These are phyloP conservation scores for Xylaria sp. DNA, from an alignment of 2,329 filamentous ascomycete genomes.

Conservation along the genomic window DNA sequence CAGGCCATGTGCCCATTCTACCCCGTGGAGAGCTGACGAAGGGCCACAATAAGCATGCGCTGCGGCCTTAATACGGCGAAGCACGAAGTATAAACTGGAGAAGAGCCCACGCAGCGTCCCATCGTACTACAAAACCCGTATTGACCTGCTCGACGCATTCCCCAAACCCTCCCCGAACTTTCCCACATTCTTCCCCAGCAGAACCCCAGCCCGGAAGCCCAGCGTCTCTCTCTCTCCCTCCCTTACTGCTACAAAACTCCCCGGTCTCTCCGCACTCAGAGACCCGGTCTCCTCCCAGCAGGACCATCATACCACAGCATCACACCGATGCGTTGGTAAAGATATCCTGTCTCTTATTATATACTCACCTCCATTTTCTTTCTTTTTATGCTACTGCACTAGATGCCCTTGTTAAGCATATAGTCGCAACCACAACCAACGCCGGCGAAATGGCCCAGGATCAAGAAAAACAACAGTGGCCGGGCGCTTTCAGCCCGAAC, in stretches of 20 bases:
- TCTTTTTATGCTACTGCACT: neutral
- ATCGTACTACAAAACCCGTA: neutral
- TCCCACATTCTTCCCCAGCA: neutral
- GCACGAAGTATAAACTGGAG: neutral
- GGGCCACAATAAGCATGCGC: neutral
- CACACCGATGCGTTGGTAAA: neutral
- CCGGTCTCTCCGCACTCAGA: neutral
- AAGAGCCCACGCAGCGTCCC: neutral
- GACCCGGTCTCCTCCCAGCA: neutral
- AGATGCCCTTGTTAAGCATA: neutral
- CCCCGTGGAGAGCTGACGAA: conserved; percentile 1
- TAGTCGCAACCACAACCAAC: neutral
- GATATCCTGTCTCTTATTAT: neutral
- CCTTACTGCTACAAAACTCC: too few species aligned
- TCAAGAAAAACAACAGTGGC: neutral
- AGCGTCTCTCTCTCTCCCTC: too few species aligned
- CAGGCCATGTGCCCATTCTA: neutral
- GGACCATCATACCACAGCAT: neutral
- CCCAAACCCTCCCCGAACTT: neutral
- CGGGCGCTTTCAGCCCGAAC: neutral
- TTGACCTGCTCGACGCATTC: neutral
- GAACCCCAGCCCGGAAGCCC: too few species aligned
- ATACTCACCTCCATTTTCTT: neutral
- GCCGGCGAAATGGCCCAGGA: neutral
- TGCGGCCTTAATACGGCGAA: neutral